Conservation (phyloP, 768 basidiomycete genomes). For the Psilocybe azurescens region DNA sequence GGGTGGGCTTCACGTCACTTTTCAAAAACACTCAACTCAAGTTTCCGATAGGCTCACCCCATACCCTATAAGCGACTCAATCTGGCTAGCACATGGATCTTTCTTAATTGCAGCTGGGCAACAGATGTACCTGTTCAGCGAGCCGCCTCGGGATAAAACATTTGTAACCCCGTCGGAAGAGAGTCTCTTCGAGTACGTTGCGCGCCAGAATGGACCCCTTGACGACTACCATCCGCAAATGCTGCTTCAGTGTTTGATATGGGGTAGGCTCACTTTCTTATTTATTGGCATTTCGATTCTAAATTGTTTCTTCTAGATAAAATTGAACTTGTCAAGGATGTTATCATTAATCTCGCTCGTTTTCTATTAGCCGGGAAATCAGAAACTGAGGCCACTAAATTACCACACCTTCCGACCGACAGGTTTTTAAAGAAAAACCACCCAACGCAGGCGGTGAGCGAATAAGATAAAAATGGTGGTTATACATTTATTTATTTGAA, state of each 20-base stretch:
- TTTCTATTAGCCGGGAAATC: constrained; percentile 32
- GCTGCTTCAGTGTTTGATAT: constrained; percentile 88
- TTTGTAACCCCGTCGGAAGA: constrained; percentile 24
- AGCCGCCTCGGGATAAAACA: constrained; percentile 31
- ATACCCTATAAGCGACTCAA: constrained; percentile 84
- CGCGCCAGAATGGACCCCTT: constrained; percentile 83
- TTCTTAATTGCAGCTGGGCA: constrained; percentile 84
- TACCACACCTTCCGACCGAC: constrained; percentile 62
- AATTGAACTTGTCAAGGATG: constrained; percentile 81
- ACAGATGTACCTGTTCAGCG: constrained; percentile 82
- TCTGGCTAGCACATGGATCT: constrained; percentile 87
- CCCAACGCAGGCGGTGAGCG: constrained; percentile 16
- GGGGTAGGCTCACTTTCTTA: constrained; percentile 62
- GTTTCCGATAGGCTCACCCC: constrained; percentile 66
- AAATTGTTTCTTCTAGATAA: constrained; percentile 52
- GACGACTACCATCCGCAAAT: constrained; percentile 94
- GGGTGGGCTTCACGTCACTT: constrained; percentile 46
- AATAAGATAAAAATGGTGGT: not conserved
- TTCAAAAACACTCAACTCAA: constrained; percentile 7
- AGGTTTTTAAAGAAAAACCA: constrained; percentile 53
- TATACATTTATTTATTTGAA: not conserved
- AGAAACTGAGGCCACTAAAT: constrained; percentile 28
- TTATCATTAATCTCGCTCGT: constrained; percentile 71
- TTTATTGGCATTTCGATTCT: not conserved
- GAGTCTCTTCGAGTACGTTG: constrained; percentile 83